Conservation (phyloP, 768 basidiomycete species). For the Hirschioporus abietinus region DNA sequence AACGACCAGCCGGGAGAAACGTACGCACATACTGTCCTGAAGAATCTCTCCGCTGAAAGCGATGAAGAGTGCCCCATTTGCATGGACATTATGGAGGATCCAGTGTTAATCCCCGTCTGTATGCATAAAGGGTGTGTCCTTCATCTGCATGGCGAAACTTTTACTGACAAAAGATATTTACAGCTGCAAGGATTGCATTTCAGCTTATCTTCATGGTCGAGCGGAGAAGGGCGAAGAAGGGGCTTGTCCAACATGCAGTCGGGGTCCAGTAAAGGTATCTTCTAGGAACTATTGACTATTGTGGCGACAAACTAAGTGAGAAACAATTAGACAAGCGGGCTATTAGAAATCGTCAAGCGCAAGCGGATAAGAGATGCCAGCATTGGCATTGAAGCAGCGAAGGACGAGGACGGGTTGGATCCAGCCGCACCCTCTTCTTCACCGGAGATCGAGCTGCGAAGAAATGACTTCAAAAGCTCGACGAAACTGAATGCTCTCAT, state of each 20-base stretch:
- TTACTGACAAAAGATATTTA: background rate
- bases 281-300: background rate
- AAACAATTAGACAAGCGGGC: conserved; percentile 43
- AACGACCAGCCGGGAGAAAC: conserved; percentile 28
- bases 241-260: conserved; percentile 74
- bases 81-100: conserved; percentile 67
- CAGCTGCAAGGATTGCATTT: conserved; percentile 89
- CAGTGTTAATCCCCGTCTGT: conserved; percentile 68
- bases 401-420: conserved; percentile 18
- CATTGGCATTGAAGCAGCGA: conserved; percentile 19
- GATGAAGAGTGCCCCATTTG: conserved; percentile 75
- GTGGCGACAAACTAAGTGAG: background rate
- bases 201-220: conserved; percentile 63
- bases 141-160: conserved; percentile 3
- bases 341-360: conserved; percentile 51
- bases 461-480: conserved; percentile 83
- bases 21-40: conserved; percentile 62
- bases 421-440: conserved; percentile 29
- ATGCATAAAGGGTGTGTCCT: conserved; percentile 66
- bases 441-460: conserved; percentile 52
- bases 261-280: conserved; percentile 58
- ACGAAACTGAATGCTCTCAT: conserved; percentile 88
- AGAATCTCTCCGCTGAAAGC: conserved; percentile 44
- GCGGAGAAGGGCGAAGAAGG: conserved; percentile 66
- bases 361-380: conserved; percentile 7